phyloP scores from a whole-genome alignment of 768 basidiomycete species.

The Naganishia onofrii region DNA sequence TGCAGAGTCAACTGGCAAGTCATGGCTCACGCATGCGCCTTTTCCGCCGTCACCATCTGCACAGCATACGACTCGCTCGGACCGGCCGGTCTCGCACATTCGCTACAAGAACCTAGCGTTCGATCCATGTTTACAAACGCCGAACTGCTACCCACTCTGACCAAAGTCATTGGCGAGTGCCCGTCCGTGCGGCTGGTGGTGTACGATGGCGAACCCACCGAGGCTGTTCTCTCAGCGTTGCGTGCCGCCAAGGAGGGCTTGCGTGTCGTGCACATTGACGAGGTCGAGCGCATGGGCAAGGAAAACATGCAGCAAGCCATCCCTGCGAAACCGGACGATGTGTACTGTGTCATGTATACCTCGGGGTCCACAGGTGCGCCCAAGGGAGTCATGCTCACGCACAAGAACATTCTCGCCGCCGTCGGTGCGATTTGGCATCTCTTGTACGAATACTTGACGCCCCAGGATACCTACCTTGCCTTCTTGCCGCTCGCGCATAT shows the following conservation, averaged over 20 bases:
- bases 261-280: conserved; percentile 35
- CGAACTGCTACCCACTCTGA: conserved; percentile 72
- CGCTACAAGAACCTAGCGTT: conserved; percentile 79
- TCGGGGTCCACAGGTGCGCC: conserved; percentile 82
- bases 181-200: conserved; percentile 74
- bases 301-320: conserved; percentile 51
- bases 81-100: conserved; percentile 67
- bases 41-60: conserved; percentile 42
- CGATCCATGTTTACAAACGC: conserved; percentile 84
- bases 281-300: conserved; percentile 66
- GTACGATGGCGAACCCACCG: conserved; percentile 65
- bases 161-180: conserved; percentile 67
- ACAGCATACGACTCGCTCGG: conserved; percentile 52
- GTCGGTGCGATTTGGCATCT: too few species aligned
- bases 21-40: conserved; percentile 39
- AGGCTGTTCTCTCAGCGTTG: neutral
- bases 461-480: conserved; percentile 39
- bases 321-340: conserved; percentile 47
- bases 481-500: conserved; percentile 48
- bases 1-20: conserved; percentile 49
- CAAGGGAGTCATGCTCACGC: conserved; percentile 86
- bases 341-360: conserved; percentile 68
- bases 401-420: conserved; percentile 67
- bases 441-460: conserved; percentile 57
- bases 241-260: neutral